Conservation (phyloP, 768 basidiomycete species). For the Kwoniella europaea region DNA sequence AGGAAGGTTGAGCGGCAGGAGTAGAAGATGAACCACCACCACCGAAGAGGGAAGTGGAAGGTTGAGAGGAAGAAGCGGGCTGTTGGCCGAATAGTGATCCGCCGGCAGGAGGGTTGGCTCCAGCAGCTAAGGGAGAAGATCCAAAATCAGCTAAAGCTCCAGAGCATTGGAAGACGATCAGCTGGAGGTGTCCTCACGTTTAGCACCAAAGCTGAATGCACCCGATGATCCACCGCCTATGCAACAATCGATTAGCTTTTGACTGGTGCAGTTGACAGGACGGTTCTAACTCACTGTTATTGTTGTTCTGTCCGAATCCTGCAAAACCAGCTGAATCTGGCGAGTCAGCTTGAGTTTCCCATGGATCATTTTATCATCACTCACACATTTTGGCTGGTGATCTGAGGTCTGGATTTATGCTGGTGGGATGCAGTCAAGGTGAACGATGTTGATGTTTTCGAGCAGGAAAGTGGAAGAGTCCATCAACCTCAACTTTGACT, state of each 20-base stretch:
- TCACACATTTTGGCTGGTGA: conserved; percentile 11
- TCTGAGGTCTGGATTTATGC: not conserved
- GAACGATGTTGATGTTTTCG: too few species aligned
- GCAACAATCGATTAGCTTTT: not conserved
- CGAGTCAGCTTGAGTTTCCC: not conserved
- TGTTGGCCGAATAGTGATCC: conserved; percentile 31
- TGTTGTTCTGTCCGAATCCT: conserved; percentile 47
- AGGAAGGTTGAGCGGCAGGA: conserved; percentile 15
- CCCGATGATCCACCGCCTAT: conserved; percentile 16
- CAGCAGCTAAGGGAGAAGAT: conserved; percentile 15
- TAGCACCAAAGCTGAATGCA: conserved; percentile 35
- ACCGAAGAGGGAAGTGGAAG: conserved; percentile 28
- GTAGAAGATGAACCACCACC: conserved; percentile 3
- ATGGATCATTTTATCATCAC: not conserved
- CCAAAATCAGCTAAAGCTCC: not conserved
- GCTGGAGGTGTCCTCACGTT: conserved; percentile 19
- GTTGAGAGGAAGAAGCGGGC: conserved; percentile 11
- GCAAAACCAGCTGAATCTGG: conserved; percentile 42
- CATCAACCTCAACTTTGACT: not conserved
- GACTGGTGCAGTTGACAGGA: not conserved
- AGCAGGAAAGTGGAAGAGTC: too few species aligned
- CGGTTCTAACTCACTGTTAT: conserved; percentile 21
- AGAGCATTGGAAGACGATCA: not conserved
- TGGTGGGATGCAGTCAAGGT: not conserved
- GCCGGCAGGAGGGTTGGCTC: conserved; percentile 27